Evolutionary conservation across 176 grass and related monocot species (phyloP), one percentile per base, ranked within the genome.

Genomic region (Musa itinerans): DNA sequence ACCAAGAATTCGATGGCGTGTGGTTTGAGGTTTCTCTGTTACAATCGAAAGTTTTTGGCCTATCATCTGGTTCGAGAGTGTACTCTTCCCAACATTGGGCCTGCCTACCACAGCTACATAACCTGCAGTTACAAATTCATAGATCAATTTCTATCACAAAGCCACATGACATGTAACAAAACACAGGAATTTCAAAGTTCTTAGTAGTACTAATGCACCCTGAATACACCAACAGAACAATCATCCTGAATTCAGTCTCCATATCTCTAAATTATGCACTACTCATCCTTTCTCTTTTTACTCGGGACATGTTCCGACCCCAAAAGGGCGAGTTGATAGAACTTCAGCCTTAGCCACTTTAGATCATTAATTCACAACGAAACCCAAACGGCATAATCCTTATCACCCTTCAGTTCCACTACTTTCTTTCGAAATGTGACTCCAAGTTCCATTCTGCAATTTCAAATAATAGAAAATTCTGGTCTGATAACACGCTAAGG

Each of bases 11-110:
- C 84, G 88, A 80, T 99, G 90, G 0, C 88, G 82, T 23, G 90
- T 99, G 23, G 95, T 91, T 12, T 99, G 95, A 6, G 90, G 95
- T 51, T 99, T 99, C 26, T 94, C 90, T 6, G 95, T 99, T 29
- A 99, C 95, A 52, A 99, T 94, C 0, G 95, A 99, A 66, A 99
- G 86, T 53, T 99, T 99, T 70, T 94, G 90, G 75, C 95, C 95
- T 8, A 99, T 85, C 29, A 99, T 87, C 86, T 99, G 95, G 80
- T 99, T 99, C 71, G 86, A 87, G 25, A 94, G 88, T 20, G 95
- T 94, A 83, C 95, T 99, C 83, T 94, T 98, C 57, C 95, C 90
- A 14, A 98, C 95, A 89, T 98, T 98, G 54, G 90, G 90, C 10
- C 89, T 93, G 75, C 95, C 95, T 29, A 98, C 29, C 10, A 98